phyloP scores from a whole-genome alignment of 202 grass and related monocot species.

The Setaria italica region DNA sequence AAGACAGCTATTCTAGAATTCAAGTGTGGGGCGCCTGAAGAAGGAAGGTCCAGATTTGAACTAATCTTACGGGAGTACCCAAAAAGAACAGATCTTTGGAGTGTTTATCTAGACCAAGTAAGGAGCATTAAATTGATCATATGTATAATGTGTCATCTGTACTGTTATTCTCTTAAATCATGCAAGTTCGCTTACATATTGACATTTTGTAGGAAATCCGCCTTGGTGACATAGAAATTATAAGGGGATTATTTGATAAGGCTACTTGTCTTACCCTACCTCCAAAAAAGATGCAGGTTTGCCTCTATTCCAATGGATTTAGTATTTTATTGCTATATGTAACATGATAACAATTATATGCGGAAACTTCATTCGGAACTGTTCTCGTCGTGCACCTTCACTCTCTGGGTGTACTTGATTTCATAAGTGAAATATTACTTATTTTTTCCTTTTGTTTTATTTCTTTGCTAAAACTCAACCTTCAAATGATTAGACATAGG shows the following conservation, averaged over 20 bases:
- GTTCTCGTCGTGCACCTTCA: not conserved
- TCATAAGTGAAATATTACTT: not conserved
- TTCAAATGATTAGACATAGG: not conserved
- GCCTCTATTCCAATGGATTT: not conserved
- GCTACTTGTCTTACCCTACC: slow-evolving; percentile 86
- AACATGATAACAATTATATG: slow-evolving; percentile 1
- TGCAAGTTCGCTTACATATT: slow-evolving; percentile 30
- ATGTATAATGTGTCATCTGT: not conserved
- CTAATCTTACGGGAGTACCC: slow-evolving; percentile 81
- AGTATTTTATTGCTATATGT: not conserved
- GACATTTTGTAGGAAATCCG: slow-evolving; percentile 69
- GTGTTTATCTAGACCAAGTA: slow-evolving; percentile 97
- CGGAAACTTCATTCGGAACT: not conserved
- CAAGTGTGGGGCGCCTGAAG: slow-evolving; percentile 74
- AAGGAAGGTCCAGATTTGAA: slow-evolving; percentile 94
- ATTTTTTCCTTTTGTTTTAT: not conserved
- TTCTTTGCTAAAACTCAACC: not conserved
- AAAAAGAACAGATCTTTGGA: slow-evolving; percentile 95
- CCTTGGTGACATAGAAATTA: slow-evolving; percentile 74
- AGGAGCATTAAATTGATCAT: slow-evolving; percentile 23
- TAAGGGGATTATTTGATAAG: slow-evolving; percentile 80
- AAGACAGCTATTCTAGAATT: slow-evolving; percentile 91
- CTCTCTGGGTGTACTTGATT: not conserved
- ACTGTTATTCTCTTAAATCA: not conserved
- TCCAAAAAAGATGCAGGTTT: slow-evolving; percentile 97